phyloP scores from a whole-genome alignment of 176 grass and related monocot species.

The Paspalum vaginatum region DNA sequence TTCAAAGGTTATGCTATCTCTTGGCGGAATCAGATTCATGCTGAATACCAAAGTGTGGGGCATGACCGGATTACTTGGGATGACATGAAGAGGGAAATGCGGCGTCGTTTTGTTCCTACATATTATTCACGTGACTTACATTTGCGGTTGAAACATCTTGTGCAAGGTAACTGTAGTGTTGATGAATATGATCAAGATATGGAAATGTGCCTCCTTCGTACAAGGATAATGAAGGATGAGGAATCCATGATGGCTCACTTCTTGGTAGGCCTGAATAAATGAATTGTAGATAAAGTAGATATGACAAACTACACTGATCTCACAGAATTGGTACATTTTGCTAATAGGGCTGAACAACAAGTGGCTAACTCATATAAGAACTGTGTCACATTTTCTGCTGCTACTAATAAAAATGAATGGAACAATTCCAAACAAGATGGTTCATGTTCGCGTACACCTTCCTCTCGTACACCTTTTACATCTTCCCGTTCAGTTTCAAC shows the following conservation, averaged over 20 bases:
- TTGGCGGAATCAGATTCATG: background rate
- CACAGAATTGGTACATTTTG: background rate
- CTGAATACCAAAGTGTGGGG: background rate
- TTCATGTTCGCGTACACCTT: background rate
- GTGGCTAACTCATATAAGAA: background rate
- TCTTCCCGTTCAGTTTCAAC: background rate
- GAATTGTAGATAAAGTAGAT: background rate
- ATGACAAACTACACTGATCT: background rate
- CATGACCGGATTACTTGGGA: background rate
- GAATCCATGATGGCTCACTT: background rate
- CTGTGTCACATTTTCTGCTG: background rate
- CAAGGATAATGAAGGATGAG: background rate
- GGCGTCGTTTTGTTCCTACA: background rate
- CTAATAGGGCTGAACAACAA: background rate
- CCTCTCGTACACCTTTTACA: background rate
- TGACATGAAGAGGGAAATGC: constrained; percentile 1
- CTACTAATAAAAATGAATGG: background rate
- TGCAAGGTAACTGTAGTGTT: background rate
- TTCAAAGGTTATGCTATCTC: background rate
- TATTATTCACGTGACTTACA: background rate
- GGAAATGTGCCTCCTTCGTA: background rate
- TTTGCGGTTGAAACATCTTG: background rate
- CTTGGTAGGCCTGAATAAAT: background rate
- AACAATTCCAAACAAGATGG: background rate
- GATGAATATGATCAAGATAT: background rate